These are phyloP conservation scores for Fomitopsis pulvina DNA, from an alignment of 768 basidiomycete species.

Conservation along the genomic window DNA sequence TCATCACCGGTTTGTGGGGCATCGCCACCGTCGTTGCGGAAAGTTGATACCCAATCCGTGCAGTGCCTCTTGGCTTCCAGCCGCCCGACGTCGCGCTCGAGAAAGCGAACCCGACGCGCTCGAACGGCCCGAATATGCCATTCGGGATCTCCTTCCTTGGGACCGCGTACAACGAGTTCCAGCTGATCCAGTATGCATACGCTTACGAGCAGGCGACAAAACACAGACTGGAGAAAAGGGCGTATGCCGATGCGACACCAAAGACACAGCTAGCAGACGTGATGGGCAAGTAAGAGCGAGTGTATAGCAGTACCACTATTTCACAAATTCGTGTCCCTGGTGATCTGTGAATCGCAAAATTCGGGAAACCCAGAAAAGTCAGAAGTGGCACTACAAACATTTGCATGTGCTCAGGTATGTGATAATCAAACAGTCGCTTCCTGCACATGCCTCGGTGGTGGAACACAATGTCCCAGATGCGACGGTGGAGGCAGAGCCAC, in stretches of 20 bases:
- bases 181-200: slow-evolving; percentile 36
- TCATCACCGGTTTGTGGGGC: slow-evolving; percentile 43
- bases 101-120: slow-evolving; percentile 33
- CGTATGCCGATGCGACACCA: slow-evolving; percentile 48
- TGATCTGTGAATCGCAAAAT: no score
- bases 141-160: slow-evolving; percentile 39
- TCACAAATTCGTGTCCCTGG: no score
- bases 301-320: no score
- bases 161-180: slow-evolving; percentile 38
- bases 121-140: slow-evolving; percentile 18
- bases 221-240: slow-evolving; percentile 40
- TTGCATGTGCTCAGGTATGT: no score
- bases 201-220: slow-evolving; percentile 53
- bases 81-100: slow-evolving; percentile 23
- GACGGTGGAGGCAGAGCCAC: no score
- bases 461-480: no score
- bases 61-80: slow-evolving; percentile 35
- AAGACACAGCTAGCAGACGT: slow-evolving; percentile 42
- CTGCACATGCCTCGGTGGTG: no score
- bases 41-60: background rate
- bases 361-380: no score
- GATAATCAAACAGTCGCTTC: no score
- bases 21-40: background rate
- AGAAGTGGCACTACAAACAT: no score
- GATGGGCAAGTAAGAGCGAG: background rate